A percentile compares a stretch with the other conserved stretches of the same genome.
Evolutionary conservation across 1,284 basidiomycete genomes (phyloP).

Genomic region (Earliella scabrosa): DNA sequence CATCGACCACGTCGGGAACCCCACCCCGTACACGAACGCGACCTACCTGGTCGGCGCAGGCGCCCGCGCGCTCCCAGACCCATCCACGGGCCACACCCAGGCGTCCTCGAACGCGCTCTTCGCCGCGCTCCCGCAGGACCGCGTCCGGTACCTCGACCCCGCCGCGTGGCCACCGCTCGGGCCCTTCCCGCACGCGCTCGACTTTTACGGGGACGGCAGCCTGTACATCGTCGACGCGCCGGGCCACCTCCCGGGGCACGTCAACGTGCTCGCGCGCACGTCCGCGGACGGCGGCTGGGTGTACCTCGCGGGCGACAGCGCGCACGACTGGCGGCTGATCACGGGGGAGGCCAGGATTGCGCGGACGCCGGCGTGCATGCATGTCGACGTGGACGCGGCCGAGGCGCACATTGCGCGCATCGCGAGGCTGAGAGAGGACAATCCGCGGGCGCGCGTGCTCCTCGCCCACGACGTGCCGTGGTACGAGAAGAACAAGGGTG

Average conservation of each 20-base stretch:
- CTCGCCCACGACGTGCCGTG: conserved; percentile 57
- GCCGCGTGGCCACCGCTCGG: conserved; percentile 29
- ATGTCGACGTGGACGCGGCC: conserved; percentile 46
- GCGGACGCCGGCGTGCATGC: conserved; percentile 41
- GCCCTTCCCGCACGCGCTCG: conserved; percentile 53
- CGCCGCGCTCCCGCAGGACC: too few relatives aligned
- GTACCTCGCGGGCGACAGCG: conserved; percentile 58
- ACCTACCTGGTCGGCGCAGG: conserved; percentile 48
- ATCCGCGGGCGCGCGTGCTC: conserved; percentile 47
- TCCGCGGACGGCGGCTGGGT: conserved; percentile 58
- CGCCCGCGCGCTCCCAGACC: conserved; percentile 35
- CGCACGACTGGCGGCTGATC: conserved; percentile 56
- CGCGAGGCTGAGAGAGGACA: conserved; percentile 37
- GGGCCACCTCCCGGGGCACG: conserved; percentile 56
- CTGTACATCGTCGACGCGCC: conserved; percentile 59
- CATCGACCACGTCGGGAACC: conserved; percentile 42
- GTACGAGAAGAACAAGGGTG: conserved; percentile 49
- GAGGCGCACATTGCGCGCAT: conserved; percentile 47
- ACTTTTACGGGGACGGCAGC: conserved; percentile 61
- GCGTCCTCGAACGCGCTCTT: too few relatives aligned
- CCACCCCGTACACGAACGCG: conserved; percentile 46
- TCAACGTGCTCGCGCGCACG: conserved; percentile 59
- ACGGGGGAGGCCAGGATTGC: conserved; percentile 50
- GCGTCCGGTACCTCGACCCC: too few relatives aligned
- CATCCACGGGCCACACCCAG: too few relatives aligned